Evolutionary conservation across 768 basidiomycete genomes (phyloP).

Genomic region (Naematelia aurantialba): DNA sequence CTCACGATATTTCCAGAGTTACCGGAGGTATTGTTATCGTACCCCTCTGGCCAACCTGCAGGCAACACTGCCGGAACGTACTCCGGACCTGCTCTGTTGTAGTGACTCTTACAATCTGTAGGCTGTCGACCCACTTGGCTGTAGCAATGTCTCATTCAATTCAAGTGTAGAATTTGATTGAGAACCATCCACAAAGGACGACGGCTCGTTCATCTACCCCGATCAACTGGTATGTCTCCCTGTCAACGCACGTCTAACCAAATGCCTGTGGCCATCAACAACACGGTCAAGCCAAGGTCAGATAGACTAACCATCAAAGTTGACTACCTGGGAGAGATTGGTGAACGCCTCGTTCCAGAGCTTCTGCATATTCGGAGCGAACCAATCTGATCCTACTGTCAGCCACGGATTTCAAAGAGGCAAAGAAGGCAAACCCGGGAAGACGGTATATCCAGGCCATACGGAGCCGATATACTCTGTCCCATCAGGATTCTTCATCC

Average conservation of each 20-base stretch:
- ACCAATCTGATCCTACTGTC: too few relatives aligned
- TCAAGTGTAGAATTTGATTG: conserved; percentile 16
- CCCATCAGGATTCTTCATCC: conserved; percentile 71
- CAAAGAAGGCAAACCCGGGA: background rate
- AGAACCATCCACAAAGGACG: conserved; percentile 62
- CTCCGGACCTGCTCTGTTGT: background rate
- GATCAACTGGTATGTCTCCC: conserved; percentile 6
- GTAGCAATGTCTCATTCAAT: conserved; percentile 9
- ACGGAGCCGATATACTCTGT: conserved; percentile 67
- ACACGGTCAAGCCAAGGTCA: background rate
- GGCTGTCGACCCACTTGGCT: background rate
- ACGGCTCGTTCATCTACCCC: conserved; percentile 63
- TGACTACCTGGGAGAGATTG: conserved; percentile 51
- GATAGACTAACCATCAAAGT: conserved; percentile 55
- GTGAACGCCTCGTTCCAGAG: conserved; percentile 64
- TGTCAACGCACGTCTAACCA: conserved; percentile 54
- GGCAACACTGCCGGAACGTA: background rate
- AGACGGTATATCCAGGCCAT: conserved; percentile 33
- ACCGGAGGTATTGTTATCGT: background rate
- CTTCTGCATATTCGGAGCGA: conserved; percentile 52
- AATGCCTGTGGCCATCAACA: conserved; percentile 49
- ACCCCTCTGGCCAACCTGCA: background rate
- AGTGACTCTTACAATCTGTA: background rate
- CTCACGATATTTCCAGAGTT: background rate
- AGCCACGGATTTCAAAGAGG: too few relatives aligned